A percentile compares a stretch with the other conserved stretches of the same genome.
phyloP scores from a whole-genome alignment of 257 asterid genomes.

The Cruciata laevipes region DNA sequence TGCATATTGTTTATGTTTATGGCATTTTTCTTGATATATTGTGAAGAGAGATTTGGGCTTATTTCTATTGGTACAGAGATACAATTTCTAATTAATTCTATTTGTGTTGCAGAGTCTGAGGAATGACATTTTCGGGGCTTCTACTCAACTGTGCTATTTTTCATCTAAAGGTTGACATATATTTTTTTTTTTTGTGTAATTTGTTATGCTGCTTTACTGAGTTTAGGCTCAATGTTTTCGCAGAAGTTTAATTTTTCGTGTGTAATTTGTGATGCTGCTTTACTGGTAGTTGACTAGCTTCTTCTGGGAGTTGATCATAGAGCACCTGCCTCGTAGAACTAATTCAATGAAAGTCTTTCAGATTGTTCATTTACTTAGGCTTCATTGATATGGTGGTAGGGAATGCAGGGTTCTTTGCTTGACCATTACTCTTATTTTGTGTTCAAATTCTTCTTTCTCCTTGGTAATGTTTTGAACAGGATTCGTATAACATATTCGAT shows the following conservation, averaged over 20 bases:
- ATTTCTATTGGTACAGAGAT: background rate
- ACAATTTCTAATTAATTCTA: background rate
- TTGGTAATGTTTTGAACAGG: background rate
- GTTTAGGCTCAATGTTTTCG: background rate
- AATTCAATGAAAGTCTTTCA: background rate
- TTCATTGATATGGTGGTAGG: background rate
- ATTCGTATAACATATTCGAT: background rate
- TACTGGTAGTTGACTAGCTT: background rate
- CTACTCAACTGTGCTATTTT: conserved; percentile 36
- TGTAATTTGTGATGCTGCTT: background rate
- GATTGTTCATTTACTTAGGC: background rate
- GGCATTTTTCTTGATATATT: background rate
- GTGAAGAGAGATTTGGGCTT: background rate
- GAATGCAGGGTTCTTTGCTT: background rate
- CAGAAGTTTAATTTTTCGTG: background rate
- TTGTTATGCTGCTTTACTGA: conserved; percentile 2
- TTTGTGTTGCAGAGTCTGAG: conserved; percentile 33
- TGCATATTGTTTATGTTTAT: background rate
- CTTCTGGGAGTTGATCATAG: background rate
- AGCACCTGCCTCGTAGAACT: background rate
- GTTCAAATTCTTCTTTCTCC: background rate
- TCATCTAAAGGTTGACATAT: conserved; percentile 51
- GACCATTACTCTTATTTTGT: background rate
- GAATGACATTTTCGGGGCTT: conserved; percentile 38
- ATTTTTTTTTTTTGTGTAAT: background rate